Conservation (phyloP, 768 basidiomycete species). For the Kwoniella europaea region DNA sequence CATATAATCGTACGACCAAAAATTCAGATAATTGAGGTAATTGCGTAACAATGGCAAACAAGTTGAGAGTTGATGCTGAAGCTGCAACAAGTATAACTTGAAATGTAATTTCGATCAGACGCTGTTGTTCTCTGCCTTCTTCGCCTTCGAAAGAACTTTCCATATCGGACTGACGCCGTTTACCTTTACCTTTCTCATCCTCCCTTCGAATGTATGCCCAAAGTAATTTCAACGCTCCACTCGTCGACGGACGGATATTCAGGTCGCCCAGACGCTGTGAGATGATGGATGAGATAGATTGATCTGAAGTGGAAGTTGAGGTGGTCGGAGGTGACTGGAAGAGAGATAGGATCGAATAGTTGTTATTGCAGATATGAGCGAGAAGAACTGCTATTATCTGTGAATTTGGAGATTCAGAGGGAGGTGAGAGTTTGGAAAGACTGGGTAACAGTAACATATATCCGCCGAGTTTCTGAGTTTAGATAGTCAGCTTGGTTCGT, state of each 20-base stretch:
- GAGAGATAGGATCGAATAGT: slow-evolving; percentile 45
- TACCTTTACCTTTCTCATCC: slow-evolving; percentile 33
- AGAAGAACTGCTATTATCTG: slow-evolving; percentile 46
- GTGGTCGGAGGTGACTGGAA: slow-evolving; percentile 21
- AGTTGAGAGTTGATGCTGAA: slow-evolving; percentile 36
- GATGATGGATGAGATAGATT: not conserved
- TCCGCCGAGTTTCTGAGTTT: slow-evolving; percentile 22
- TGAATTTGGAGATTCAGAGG: slow-evolving; percentile 20
- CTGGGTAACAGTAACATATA: slow-evolving; percentile 16
- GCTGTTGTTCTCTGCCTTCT: slow-evolving; percentile 1
- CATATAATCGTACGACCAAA: slow-evolving; percentile 33
- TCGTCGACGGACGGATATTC: slow-evolving; percentile 6
- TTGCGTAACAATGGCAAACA: slow-evolving; percentile 28
- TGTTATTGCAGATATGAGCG: slow-evolving; percentile 48
- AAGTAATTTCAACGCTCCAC: slow-evolving; percentile 26
- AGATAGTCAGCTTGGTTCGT: not conserved
- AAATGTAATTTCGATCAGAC: slow-evolving; percentile 29
- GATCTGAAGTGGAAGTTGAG: not conserved
- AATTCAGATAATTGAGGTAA: slow-evolving; percentile 38
- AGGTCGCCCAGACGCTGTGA: slow-evolving; percentile 6
- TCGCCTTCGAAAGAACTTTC: slow-evolving; percentile 18
- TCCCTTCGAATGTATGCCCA: slow-evolving; percentile 39
- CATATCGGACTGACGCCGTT: slow-evolving; percentile 26
- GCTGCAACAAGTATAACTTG: slow-evolving; percentile 28
- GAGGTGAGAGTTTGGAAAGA: slow-evolving; percentile 10